Evolutionary conservation across 2,329 filamentous ascomycete genomes (phyloP), one percentile per base, ranked within the genome.

Genomic region (Neopestalotiopsis clavispora): DNA sequence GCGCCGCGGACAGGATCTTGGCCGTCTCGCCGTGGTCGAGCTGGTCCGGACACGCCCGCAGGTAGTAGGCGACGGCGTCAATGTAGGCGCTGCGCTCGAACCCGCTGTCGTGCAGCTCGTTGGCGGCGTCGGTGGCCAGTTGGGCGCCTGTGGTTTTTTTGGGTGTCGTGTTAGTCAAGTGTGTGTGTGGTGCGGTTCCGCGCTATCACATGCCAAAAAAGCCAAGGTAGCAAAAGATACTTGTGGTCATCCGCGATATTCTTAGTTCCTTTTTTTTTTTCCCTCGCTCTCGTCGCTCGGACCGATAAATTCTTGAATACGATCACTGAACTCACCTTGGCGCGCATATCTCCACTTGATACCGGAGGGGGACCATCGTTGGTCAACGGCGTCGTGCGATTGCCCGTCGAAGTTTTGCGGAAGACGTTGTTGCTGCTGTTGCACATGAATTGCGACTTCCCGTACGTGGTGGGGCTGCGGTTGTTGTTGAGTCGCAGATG

Each of bases 341-440:
- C 69, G 66, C 62, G 69, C 69, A 58, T 70, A 70, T 68, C 66
- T 68, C 69, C 69, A 70, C 66, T 66, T 68, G 62, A 70, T 63
- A n/a, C 66, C 66, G 10, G 69, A 70, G 5, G 68, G 66, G 23
- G 69, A 59, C 63, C 69, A 68, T n/a, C 63, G 30, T 6, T 30
- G 63, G 38, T 70, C 40, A 32, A 59, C 60, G 34, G 63, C 23
- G 14, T 70, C 66, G 28, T 66, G 49, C 17, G 67, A 52, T 7
- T 45, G 34, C 28, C 32, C 67, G 56, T 56, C 42, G 42, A 69
- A 69, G 10, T 56, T n/a, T 9, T 12, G 59, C 14, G 57, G 66
- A 3, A 67, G 59, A 13, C 66, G 66, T 20, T 40, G 66, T 20
- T 40, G 42, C 28, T 59, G 45, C 17, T 52, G 45, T 10, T 52